Evolutionary conservation across 78 protist genomes (phyloP).

Genomic region (Bodo saltans): DNA sequence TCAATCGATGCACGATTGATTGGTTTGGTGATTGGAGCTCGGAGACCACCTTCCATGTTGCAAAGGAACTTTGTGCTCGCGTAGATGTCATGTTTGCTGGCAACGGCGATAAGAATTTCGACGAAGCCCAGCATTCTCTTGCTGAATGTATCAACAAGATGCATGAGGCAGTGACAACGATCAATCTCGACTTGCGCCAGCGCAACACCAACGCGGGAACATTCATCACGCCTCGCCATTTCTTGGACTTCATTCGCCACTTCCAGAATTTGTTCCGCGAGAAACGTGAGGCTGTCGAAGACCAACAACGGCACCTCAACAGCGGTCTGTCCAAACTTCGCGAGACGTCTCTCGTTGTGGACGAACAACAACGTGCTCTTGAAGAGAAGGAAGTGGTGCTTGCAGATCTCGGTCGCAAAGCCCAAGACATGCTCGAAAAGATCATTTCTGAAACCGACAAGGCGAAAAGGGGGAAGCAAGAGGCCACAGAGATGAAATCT

Average conservation of each 20-base stretch:
- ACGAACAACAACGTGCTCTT: conserved; percentile 64
- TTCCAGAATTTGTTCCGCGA: conserved; percentile 60
- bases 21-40: conserved; percentile 95
- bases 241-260: conserved; percentile 87
- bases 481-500: conserved; percentile 43
- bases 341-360: conserved; percentile 72
- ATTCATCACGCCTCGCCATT: conserved; percentile 94
- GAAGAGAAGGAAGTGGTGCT: conserved; percentile 37
- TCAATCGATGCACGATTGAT: conserved; percentile 94
- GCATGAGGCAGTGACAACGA: background rate
- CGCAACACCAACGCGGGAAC: conserved; percentile 53
- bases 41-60: conserved; percentile 79
- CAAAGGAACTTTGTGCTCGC: background rate
- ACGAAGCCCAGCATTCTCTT: background rate
- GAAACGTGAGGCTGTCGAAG: conserved; percentile 78
- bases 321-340: conserved; percentile 78
- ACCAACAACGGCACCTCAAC: conserved; percentile 86
- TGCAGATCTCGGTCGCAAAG: conserved; percentile 46
- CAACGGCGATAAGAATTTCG: background rate
- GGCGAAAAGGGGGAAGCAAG: conserved; percentile 61
- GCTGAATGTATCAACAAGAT: background rate
- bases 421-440: conserved; percentile 71
- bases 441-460: conserved; percentile 50
- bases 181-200: background rate
- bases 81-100: conserved; percentile 17